These are phyloP conservation scores for Thalassiosira mediterranea DNA, from an alignment of 352 stramenopile species.

Conservation along the genomic window DNA sequence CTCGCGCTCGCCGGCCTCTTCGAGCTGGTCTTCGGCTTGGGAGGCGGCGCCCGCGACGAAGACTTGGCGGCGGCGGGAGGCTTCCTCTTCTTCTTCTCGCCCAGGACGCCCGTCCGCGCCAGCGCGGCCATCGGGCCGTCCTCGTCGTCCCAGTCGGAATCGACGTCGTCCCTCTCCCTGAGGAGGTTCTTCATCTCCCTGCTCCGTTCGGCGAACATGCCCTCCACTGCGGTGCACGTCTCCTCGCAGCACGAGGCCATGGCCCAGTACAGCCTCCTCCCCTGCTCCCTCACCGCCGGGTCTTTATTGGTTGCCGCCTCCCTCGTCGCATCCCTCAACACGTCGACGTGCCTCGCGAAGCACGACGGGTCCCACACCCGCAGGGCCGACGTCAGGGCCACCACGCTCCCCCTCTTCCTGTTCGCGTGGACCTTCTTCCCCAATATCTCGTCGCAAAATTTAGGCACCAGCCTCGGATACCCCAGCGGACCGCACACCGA, in stretches of 20 bases:
- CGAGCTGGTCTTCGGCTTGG: not conserved
- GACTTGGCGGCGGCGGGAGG: not conserved
- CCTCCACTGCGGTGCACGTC: slow-evolving; percentile 8
- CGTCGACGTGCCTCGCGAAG: slow-evolving; percentile 34
- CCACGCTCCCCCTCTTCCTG: slow-evolving; percentile 40
- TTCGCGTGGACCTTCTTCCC: slow-evolving; percentile 53
- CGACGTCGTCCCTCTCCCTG: slow-evolving; percentile 38
- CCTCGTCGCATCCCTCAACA: slow-evolving; percentile 33
- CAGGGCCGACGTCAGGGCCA: slow-evolving; percentile 39
- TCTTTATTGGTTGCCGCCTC: slow-evolving; percentile 47
- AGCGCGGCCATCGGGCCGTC: slow-evolving; percentile 41
- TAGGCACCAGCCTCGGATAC: slow-evolving; percentile 28
- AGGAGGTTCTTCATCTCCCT: slow-evolving; percentile 51
- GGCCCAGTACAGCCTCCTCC: slow-evolving; percentile 56
- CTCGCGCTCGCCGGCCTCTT: slow-evolving; percentile 2
- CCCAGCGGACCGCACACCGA: slow-evolving; percentile 19
- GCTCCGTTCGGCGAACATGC: slow-evolving; percentile 30
- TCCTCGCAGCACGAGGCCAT: slow-evolving; percentile 37
- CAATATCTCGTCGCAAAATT: slow-evolving; percentile 43
- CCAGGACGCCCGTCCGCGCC: slow-evolving; percentile 39
- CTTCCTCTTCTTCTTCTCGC: slow-evolving; percentile 1
- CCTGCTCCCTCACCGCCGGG: slow-evolving; percentile 59
- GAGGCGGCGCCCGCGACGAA: not conserved
- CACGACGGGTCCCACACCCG: slow-evolving; percentile 38
- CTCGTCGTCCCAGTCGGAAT: slow-evolving; percentile 54